Evolutionary conservation across 2,329 filamentous ascomycete genomes (phyloP).

Genomic region (Cadophora sp.): DNA sequence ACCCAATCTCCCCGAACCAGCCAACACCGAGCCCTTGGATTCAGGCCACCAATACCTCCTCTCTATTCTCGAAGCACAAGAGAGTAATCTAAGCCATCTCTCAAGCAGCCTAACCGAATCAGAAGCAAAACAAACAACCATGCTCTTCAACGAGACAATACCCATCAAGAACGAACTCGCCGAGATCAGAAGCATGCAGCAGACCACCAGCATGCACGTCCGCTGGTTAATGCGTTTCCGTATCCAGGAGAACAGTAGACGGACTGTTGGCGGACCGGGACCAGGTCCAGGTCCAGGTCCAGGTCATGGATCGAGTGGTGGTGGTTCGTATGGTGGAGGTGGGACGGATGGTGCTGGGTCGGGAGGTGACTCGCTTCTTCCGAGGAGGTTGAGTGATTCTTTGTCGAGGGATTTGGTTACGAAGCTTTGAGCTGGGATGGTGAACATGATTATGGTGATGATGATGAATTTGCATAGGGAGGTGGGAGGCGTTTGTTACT

Average conservation of each 20-base stretch:
- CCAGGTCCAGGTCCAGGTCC: constrained; percentile 21
- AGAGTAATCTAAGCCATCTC: constrained; percentile 62
- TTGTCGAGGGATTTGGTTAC: constrained; percentile 26
- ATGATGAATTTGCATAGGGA: constrained; percentile 3
- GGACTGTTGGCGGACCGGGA: constrained; percentile 25
- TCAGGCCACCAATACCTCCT: constrained; percentile 54
- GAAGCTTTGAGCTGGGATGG: constrained; percentile 21
- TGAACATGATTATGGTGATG: neutral
- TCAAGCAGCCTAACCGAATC: constrained; percentile 63
- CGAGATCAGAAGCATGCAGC: constrained; percentile 50
- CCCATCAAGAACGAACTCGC: constrained; percentile 68
- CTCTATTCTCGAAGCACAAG: constrained; percentile 57
- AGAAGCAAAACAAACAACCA: constrained; percentile 65
- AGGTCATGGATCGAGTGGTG: constrained; percentile 24
- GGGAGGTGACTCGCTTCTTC: constrained; percentile 18
- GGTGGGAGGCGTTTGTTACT: neutral
- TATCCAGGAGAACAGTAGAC: constrained; percentile 42
- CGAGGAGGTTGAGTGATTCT: constrained; percentile 27
- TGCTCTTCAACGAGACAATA: constrained; percentile 67
- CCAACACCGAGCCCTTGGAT: constrained; percentile 39
- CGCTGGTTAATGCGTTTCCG: constrained; percentile 46
- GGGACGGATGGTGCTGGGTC: constrained; percentile 10
- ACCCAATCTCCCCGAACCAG: constrained; percentile 38
- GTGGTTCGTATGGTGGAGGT: constrained; percentile 25
- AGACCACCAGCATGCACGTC: constrained; percentile 46